Percentiles rank a stretch among this genome's conserved stretches.
Conservation (phyloP, 2,329 filamentous ascomycete genomes). For the Ceratocystis albifundus region DNA sequence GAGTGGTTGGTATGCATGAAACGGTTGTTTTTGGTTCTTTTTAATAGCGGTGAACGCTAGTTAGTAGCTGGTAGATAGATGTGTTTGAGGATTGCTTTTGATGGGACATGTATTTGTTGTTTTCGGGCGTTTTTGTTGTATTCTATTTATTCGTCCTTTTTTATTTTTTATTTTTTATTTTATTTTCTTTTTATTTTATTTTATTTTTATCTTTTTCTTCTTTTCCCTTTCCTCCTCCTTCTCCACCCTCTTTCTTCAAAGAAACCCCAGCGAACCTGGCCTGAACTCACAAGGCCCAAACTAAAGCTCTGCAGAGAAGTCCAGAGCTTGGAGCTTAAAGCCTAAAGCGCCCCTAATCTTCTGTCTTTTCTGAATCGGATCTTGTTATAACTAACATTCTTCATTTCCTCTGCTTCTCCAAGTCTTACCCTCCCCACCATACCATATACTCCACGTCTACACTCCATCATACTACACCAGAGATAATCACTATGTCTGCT, state of each 20-base stretch:
- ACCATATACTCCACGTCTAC: too few relatives aligned
- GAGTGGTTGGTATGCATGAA: too few relatives aligned
- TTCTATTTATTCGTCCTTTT: not conserved
- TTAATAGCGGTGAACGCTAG: not conserved
- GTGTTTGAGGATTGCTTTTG: not conserved
- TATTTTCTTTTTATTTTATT: not conserved
- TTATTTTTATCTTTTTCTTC: not conserved
- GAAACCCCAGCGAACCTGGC: not conserved
- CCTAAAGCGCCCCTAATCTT: not conserved
- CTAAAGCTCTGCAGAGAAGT: not conserved
- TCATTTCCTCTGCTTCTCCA: not conserved
- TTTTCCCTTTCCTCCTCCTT: not conserved
- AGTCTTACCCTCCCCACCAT: not conserved
- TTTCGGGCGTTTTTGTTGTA: not conserved
- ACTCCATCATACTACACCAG: not conserved
- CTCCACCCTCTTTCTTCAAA: not conserved
- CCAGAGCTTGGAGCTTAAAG: not conserved
- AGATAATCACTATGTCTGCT: conserved; percentile 20
- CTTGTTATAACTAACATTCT: not conserved
- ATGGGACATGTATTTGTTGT: not conserved
- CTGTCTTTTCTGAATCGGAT: conserved; percentile 2
- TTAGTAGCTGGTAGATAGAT: not conserved
- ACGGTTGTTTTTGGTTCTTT: not conserved
- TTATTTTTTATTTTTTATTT: not conserved
- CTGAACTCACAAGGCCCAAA: not conserved